These are phyloP conservation scores for Chytriomyces sp. DNA, from an alignment of 192 early-diverging fungal species.

Conservation along the genomic window DNA sequence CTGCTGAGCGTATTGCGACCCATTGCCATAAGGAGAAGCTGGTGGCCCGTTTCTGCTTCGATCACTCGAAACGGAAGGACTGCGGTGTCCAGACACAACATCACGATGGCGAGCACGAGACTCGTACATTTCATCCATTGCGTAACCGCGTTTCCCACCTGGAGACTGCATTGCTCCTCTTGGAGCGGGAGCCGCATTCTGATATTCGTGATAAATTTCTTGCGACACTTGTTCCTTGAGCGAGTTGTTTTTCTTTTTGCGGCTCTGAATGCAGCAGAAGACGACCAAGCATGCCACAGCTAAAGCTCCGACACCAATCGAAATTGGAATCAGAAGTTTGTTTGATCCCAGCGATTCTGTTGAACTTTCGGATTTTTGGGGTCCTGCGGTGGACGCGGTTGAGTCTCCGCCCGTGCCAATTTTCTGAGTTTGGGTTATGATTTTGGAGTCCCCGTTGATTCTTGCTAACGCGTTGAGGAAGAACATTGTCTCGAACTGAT, in stretches of 20 bases:
- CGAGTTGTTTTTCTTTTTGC: neutral
- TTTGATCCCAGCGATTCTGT: neutral
- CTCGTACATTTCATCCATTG: neutral
- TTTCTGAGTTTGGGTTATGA: neutral
- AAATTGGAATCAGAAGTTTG: no score
- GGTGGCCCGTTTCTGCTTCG: neutral
- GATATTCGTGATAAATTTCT: neutral
- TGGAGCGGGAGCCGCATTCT: neutral
- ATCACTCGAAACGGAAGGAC: no score
- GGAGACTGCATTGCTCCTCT: neutral
- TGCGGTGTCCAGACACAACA: neutral
- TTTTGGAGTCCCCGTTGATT: neutral
- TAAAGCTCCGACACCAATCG: neutral
- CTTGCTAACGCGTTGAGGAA: conserved; percentile 18
- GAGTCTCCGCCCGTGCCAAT: neutral
- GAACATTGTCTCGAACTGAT: conserved; percentile 29
- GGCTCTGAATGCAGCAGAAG: neutral
- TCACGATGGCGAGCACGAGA: neutral
- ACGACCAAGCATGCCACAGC: neutral
- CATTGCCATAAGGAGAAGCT: neutral
- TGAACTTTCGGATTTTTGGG: neutral
- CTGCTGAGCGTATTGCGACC: neutral
- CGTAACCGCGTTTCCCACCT: neutral
- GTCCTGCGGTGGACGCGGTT: neutral
- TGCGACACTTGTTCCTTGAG: neutral